Conservation (phyloP, 2,329 filamentous ascomycete genomes). For the Paracamarosporium sp. region DNA sequence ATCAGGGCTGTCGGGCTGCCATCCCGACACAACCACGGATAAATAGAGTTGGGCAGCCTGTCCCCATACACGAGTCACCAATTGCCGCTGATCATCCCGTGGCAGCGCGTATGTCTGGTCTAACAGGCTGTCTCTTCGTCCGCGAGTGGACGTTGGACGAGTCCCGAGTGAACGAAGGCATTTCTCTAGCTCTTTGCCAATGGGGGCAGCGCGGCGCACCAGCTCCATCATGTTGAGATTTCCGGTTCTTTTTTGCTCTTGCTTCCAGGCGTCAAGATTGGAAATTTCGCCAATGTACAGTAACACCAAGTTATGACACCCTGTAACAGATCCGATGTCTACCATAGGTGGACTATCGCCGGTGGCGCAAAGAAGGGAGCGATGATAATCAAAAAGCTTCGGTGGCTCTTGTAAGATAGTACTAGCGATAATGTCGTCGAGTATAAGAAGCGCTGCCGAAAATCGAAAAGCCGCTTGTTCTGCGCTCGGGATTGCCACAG, state of each 20-base stretch:
- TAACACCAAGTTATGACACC: constrained; percentile 65
- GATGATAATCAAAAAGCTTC: constrained; percentile 32
- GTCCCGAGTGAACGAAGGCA: not conserved
- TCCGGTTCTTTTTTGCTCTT: constrained; percentile 50
- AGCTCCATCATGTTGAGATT: constrained; percentile 56
- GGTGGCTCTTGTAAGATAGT: constrained; percentile 40
- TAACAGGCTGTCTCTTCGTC: not conserved
- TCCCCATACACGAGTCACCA: constrained; percentile 25
- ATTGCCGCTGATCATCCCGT: not conserved
- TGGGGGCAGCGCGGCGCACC: constrained; percentile 52
- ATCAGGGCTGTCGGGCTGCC: constrained; percentile 23
- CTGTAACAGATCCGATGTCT: constrained; percentile 60
- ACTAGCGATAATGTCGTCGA: constrained; percentile 47
- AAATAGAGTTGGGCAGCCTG: constrained; percentile 30
- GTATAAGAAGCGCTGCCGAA: constrained; percentile 41
- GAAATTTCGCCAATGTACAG: constrained; percentile 62
- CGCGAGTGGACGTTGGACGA: not conserved
- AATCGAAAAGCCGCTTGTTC: constrained; percentile 48
- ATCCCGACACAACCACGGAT: constrained; percentile 26
- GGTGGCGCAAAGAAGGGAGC: constrained; percentile 20
- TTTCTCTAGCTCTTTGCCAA: constrained; percentile 31
- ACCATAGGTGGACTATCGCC: constrained; percentile 38
- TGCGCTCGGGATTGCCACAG: constrained; percentile 32
- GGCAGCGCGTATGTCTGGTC: not conserved
- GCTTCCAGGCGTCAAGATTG: constrained; percentile 62